Conservation (phyloP, 306 rosid genomes). For the Ormosia emarginata region DNA sequence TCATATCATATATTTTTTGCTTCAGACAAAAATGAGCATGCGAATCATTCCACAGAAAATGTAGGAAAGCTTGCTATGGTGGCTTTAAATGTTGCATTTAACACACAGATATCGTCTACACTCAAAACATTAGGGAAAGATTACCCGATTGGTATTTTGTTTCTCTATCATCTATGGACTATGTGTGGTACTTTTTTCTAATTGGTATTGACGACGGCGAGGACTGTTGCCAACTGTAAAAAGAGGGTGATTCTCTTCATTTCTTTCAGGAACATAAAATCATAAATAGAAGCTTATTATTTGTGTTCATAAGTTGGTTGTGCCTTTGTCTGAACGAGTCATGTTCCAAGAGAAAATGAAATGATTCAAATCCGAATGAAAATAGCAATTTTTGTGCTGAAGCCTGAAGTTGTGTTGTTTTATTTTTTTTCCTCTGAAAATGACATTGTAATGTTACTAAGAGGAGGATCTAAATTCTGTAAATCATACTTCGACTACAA, state of each 20-base stretch:
- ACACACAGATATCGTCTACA: neutral
- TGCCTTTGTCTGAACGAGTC: neutral
- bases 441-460: too few relatives aligned
- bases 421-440: neutral
- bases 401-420: neutral
- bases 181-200: too few relatives aligned
- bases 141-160: neutral
- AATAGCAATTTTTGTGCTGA: neutral
- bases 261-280: neutral
- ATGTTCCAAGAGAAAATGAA: neutral
- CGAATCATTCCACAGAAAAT: neutral
- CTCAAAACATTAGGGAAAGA: neutral
- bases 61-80: neutral
- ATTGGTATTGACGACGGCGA: too few relatives aligned
- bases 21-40: neutral
- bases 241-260: neutral
- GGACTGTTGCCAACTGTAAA: neutral
- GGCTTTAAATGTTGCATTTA: neutral
- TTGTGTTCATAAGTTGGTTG: neutral
- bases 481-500: too few relatives aligned
- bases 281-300: neutral
- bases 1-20: constrained; percentile 1
- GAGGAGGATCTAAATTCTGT: too few relatives aligned
- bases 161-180: too few relatives aligned
- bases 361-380: neutral